Base-by-base conservation (phyloP, 2,329 filamentous ascomycete species). In the Leptoxyphium fumago region DNA sequence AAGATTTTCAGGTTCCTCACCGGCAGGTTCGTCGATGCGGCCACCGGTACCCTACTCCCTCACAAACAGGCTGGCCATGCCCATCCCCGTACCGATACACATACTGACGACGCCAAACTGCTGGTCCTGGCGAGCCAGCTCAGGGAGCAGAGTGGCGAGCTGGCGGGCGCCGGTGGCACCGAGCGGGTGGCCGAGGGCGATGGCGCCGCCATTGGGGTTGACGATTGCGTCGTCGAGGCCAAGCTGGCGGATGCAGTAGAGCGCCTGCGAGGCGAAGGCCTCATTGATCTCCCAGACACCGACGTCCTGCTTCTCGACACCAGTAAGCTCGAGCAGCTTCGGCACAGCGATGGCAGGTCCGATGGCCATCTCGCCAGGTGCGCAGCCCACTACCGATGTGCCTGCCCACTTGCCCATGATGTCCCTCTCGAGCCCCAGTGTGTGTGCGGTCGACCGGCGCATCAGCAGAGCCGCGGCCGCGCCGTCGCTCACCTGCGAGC, bases 211-310 rank as follows among this genome's bases (percentile, higher is more conserved):
- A 55, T 93, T 87, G 0, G 86, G 86, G 65, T 96, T 96, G 14
- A 95, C 82, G 64, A 75, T 80, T 7, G 75, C 76, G 44, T 75
- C 65, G 53, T 80, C 78, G 15, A 89, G 66, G 0, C 79, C 82
- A 10, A 91, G 59, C 55, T 77, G 73, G 47, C 85, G 69, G 39
- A 89, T 66, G 54, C 82, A 88, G 65, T 94, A 75, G 43, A 80
- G 56, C 34, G 75, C 74, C 56, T 80, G 77, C 41, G 69, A 73
- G 4, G 75, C 77, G 59, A 80, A 80, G 11, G 77, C 77, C 73
- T 95, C 88, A 63, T 95, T 95, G 63, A 95, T 82, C 70, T 95
- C 88, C 87, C 87, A 95, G 9, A 91, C 69, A 30, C 80, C 74
- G 0, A 96, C 76, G 46, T 95, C 85, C 2, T 71, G 68, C 10